phyloP scores from a whole-genome alignment of 202 grass and related monocot genomes.

The Zizania palustris region DNA sequence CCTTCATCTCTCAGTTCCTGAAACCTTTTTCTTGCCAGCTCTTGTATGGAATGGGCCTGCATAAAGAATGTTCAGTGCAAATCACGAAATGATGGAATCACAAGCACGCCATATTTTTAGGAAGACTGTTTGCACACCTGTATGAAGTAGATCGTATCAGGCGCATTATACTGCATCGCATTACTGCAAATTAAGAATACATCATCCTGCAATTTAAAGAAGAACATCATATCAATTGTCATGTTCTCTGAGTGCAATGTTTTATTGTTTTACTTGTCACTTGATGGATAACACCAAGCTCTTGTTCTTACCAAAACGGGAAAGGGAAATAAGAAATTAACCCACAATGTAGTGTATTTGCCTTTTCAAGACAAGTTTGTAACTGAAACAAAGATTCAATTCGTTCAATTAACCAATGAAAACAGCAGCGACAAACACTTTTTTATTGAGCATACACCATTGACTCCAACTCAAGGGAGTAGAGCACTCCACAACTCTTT shows the following conservation, averaged over 20 bases:
- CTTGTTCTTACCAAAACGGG: neutral
- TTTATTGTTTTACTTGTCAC: neutral
- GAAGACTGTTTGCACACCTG: conserved; percentile 56
- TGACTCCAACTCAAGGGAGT: neutral
- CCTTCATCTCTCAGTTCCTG: conserved; percentile 77
- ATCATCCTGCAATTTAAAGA: conserved; percentile 89
- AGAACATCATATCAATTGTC: conserved; percentile 14
- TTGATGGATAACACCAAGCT: conserved; percentile 21
- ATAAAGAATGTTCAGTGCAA: conserved; percentile 26
- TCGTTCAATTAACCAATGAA: conserved; percentile 21
- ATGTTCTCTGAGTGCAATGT: neutral
- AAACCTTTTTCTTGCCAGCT: conserved; percentile 92
- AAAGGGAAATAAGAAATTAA: neutral
- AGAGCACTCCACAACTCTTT: neutral
- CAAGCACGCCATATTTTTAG: conserved; percentile 8
- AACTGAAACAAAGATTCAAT: neutral
- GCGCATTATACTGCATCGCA: conserved; percentile 98
- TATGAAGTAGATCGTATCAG: conserved; percentile 97
- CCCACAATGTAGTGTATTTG: neutral
- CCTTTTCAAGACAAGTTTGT: neutral
- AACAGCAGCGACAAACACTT: neutral
- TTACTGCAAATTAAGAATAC: conserved; percentile 99
- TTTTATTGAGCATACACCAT: neutral
- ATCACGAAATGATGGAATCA: conserved; percentile 12
- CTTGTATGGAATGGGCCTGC: conserved; percentile 96